A percentile compares a stretch with the other conserved stretches of the same genome.
phyloP scores from a whole-genome alignment of 257 asterid genomes.

The Fraxinus quadrangulata region DNA sequence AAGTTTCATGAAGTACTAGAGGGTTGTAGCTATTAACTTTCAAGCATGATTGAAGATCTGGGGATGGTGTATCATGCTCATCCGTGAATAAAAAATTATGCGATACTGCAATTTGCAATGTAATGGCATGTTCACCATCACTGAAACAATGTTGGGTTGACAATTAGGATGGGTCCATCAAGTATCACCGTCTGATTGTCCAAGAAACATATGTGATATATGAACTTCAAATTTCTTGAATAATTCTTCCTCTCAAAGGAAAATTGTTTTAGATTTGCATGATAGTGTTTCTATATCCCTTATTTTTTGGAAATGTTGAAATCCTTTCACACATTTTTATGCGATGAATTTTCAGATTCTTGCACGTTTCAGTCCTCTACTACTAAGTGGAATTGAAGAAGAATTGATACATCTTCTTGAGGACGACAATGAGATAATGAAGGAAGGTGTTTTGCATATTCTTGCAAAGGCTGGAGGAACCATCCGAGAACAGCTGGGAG shows the following conservation, averaged over 20 bases:
- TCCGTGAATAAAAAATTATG: constrained; percentile 3
- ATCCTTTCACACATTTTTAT: constrained; percentile 26
- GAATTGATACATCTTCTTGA: constrained; percentile 84
- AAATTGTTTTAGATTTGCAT: constrained; percentile 10
- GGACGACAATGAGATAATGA: constrained; percentile 95
- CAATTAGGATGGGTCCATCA: constrained; percentile 16
- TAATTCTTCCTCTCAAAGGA: background rate
- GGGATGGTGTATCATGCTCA: constrained; percentile 19
- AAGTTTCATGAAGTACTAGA: background rate
- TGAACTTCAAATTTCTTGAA: constrained; percentile 25
- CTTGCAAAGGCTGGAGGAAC: constrained; percentile 99
- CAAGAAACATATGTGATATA: constrained; percentile 23
- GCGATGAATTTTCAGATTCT: constrained; percentile 62
- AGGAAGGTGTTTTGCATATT: constrained; percentile 95
- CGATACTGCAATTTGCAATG: constrained; percentile 10
- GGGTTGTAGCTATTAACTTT: background rate
- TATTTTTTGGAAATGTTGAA: constrained; percentile 11
- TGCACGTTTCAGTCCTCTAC: constrained; percentile 88
- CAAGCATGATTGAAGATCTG: constrained; percentile 16
- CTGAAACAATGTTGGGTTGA: constrained; percentile 21
- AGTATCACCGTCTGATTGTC: constrained; percentile 7
- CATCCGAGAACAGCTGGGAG: constrained; percentile 93
- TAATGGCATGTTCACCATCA: background rate
- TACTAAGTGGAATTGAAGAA: constrained; percentile 88
- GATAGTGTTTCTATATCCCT: background rate